Conservation (phyloP, 2,329 filamentous ascomycete genomes). For the Rutstroemia sp. region DNA sequence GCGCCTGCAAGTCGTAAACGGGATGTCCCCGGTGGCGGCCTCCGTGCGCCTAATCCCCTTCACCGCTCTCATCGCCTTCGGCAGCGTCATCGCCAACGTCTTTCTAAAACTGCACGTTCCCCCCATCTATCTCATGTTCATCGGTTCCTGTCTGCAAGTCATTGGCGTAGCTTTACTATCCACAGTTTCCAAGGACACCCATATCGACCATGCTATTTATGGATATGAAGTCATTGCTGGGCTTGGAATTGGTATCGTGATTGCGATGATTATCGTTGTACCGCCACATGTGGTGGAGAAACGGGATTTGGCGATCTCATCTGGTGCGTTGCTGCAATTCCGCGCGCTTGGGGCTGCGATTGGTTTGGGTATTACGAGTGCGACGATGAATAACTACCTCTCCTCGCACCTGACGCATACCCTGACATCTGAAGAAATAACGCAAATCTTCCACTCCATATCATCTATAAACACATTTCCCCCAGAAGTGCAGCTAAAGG, state of each 20-base stretch:
- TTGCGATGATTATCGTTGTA: neutral
- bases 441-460: neutral
- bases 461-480: neutral
- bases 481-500: neutral
- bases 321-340: neutral
- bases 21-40: too few relatives aligned
- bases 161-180: too few relatives aligned
- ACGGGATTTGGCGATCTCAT: neutral
- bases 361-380: neutral
- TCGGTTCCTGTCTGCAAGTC: too few relatives aligned
- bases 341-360: neutral
- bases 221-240: conserved; percentile 34
- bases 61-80: too few relatives aligned
- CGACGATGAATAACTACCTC: neutral
- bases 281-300: neutral
- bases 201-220: neutral
- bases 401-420: neutral
- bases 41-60: too few relatives aligned
- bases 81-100: too few relatives aligned
- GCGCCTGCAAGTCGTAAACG: too few relatives aligned
- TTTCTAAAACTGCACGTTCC: too few relatives aligned
- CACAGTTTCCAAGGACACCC: too few relatives aligned
- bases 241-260: neutral
- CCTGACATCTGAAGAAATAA: neutral
- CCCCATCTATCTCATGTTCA: too few relatives aligned